Conservation (phyloP, 1,284 basidiomycete genomes). For the Bjerkandera adusta region DNA sequence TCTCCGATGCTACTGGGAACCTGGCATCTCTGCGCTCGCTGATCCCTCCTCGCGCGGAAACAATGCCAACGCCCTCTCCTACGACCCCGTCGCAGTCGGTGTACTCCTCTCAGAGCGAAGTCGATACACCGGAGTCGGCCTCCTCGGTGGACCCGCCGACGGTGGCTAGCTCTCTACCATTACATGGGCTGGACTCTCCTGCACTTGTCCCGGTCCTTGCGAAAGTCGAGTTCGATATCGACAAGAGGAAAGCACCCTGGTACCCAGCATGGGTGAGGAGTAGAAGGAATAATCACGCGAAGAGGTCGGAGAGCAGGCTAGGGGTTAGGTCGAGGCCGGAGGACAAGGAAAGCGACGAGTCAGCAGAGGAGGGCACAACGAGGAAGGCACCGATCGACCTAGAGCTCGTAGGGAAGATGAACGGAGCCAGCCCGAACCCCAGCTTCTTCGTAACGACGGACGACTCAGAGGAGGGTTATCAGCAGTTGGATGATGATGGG, state of each 20-base stretch:
- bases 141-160: conserved; percentile 36
- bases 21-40: conserved; percentile 44
- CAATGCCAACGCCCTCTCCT: conserved; percentile 47
- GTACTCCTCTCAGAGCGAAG: conserved; percentile 45
- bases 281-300: conserved; percentile 54
- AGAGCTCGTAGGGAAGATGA: conserved; percentile 47
- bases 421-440: conserved; percentile 34
- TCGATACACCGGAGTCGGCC: conserved; percentile 56
- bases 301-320: conserved; percentile 45
- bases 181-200: conserved; percentile 62
- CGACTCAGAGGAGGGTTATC: conserved; percentile 31
- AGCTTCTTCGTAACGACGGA: conserved; percentile 26
- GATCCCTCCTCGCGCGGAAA: conserved; percentile 39
- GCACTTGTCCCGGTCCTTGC: conserved; percentile 79
- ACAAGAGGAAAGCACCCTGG: conserved; percentile 73
- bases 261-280: conserved; percentile 76
- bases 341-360: conserved; percentile 23
- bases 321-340: conserved; percentile 24
- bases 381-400: conserved; percentile 44
- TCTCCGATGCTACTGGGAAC: conserved; percentile 35
- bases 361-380: conserved; percentile 17
- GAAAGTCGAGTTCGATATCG: conserved; percentile 88
- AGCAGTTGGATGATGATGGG: conserved; percentile 27
- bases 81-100: conserved; percentile 51
- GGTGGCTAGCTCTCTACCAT: conserved; percentile 48